phyloP scores from a whole-genome alignment of 495 filamentous ascomycete genomes.

The Podospora pseudoanserina region DNA sequence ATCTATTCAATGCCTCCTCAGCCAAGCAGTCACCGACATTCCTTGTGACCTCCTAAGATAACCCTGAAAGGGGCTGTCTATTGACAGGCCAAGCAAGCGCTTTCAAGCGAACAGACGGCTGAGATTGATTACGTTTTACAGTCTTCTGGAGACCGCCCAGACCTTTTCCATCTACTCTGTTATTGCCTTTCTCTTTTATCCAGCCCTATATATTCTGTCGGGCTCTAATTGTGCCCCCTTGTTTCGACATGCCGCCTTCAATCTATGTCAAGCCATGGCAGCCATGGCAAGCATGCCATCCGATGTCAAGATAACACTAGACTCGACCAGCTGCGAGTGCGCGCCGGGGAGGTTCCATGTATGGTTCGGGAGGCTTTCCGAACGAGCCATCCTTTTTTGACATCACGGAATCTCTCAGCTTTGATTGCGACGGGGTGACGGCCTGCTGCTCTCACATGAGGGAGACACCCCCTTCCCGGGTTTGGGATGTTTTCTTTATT shows the following conservation, averaged over 20 bases:
- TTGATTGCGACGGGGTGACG: background rate
- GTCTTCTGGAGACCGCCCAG: background rate
- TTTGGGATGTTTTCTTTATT: conserved; percentile 7
- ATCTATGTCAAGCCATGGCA: background rate
- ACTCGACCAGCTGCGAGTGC: background rate
- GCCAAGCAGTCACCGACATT: background rate
- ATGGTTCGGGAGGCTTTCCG: background rate
- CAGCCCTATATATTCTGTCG: background rate
- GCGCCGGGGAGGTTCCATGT: background rate
- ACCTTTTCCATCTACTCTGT: background rate
- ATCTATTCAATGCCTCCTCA: background rate
- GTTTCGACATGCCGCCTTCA: background rate
- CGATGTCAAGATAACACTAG: background rate
- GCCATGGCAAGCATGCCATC: background rate
- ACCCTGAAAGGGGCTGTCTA: background rate
- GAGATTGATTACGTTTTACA: background rate
- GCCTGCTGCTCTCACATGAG: background rate
- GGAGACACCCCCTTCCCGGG: conserved; percentile 7
- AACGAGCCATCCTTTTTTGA: background rate
- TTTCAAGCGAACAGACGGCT: background rate
- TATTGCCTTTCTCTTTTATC: conserved; percentile 4
- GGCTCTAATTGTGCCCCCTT: background rate
- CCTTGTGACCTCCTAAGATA: background rate
- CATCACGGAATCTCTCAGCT: background rate
- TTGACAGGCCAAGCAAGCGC: background rate